phyloP scores from a whole-genome alignment of 495 filamentous ascomycete species.

The Penicillium riverlandense region DNA sequence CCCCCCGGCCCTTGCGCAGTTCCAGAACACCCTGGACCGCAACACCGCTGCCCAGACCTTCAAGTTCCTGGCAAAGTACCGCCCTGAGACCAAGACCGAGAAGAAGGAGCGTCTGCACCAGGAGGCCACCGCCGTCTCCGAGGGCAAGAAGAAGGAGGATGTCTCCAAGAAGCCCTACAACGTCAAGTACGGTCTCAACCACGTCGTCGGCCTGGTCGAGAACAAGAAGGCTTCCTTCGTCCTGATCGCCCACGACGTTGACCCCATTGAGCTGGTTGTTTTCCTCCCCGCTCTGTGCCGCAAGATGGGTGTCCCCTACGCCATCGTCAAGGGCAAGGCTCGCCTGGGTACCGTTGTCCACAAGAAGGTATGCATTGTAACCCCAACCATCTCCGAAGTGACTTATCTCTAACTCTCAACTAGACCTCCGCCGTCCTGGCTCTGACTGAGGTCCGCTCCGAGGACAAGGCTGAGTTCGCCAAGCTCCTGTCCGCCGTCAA shows the following conservation, averaged over 20 bases:
- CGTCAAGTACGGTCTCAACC: slow-evolving; percentile 99
- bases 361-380: slow-evolving; percentile 70
- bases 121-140: slow-evolving; percentile 93
- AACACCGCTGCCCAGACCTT: slow-evolving; percentile 95
- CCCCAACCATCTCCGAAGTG: not conserved
- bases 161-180: slow-evolving; percentile 99
- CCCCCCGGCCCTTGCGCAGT: slow-evolving; percentile 94
- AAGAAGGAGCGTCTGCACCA: slow-evolving; percentile 99
- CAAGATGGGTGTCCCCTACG: slow-evolving; percentile 99
- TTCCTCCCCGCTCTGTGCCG: slow-evolving; percentile 98
- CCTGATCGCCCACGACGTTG: slow-evolving; percentile 98
- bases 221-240: slow-evolving; percentile 99
- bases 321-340: slow-evolving; percentile 99
- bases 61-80: slow-evolving; percentile 99
- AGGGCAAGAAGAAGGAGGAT: slow-evolving; percentile 99
- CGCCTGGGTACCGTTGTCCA: slow-evolving; percentile 97
- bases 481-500: slow-evolving; percentile 96
- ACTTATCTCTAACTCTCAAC: slow-evolving; percentile 16
- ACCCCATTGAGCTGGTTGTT: slow-evolving; percentile 98
- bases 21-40: slow-evolving; percentile 94
- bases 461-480: slow-evolving; percentile 95
- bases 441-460: slow-evolving; percentile 88
- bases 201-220: slow-evolving; percentile 98
- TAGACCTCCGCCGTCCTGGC: slow-evolving; percentile 91
- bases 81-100: slow-evolving; percentile 96